Conservation (phyloP, 148 eudicot species). For the Silene uniflora region DNA sequence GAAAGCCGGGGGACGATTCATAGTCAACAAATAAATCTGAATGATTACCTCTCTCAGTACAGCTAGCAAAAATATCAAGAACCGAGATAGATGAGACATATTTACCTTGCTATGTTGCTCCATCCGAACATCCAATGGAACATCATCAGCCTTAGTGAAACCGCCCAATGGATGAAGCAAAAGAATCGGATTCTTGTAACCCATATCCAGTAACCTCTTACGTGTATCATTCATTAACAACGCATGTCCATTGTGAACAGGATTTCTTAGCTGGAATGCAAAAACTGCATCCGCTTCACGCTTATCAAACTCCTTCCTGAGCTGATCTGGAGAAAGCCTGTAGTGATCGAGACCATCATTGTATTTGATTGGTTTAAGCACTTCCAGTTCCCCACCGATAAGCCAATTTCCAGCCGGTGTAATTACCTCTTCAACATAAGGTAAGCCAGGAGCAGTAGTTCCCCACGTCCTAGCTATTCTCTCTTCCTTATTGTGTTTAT, state of each 20-base stretch:
- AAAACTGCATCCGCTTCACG: constrained; percentile 88
- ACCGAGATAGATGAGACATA: background rate
- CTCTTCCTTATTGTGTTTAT: constrained; percentile 85
- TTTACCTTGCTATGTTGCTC: constrained; percentile 80
- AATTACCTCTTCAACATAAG: constrained; percentile 74
- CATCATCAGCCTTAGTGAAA: constrained; percentile 81
- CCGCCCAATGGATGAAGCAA: constrained; percentile 89
- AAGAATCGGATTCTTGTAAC: constrained; percentile 72
- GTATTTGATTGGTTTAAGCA: constrained; percentile 63
- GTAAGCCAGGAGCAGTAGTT: constrained; percentile 72
- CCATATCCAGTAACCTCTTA: constrained; percentile 59
- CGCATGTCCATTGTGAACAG: constrained; percentile 89
- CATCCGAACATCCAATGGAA: constrained; percentile 80
- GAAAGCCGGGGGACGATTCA: too few species aligned
- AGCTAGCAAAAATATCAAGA: background rate
- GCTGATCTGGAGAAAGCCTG: constrained; percentile 66
- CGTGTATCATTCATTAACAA: constrained; percentile 82
- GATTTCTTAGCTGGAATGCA: constrained; percentile 81
- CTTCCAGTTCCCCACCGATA: constrained; percentile 74
- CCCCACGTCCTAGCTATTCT: constrained; percentile 90
- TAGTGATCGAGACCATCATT: constrained; percentile 83
- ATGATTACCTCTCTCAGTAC: background rate
- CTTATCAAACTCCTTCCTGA: constrained; percentile 61
- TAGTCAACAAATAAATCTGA: too few species aligned
- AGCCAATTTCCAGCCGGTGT: constrained; percentile 76